Conservation (phyloP, 805 yeast species). For the Candida koratica region DNA sequence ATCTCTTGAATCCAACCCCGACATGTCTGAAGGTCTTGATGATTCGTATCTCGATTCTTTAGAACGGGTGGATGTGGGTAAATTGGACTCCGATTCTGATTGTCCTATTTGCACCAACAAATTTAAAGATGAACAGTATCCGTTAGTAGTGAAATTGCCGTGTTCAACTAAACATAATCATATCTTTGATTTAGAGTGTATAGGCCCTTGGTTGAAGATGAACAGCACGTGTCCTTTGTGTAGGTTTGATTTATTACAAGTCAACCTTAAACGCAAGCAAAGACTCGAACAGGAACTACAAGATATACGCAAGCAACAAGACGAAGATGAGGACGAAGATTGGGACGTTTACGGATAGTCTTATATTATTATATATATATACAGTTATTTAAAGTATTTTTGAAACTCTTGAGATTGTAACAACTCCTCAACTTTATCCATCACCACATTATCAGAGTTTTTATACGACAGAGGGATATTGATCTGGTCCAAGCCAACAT, state of each 20-base stretch:
- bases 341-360: slow-evolving; percentile 71
- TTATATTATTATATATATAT: slow-evolving; percentile 1
- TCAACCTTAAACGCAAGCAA: slow-evolving; percentile 24
- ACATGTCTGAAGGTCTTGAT: slow-evolving; percentile 48
- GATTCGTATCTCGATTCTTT: slow-evolving; percentile 71
- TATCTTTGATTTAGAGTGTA: slow-evolving; percentile 82
- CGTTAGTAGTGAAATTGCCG: slow-evolving; percentile 71
- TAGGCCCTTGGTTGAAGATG: slow-evolving; percentile 80
- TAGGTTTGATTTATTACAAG: slow-evolving; percentile 60
- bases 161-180: slow-evolving; percentile 54
- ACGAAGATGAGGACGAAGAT: slow-evolving; percentile 59
- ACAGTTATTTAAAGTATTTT: slow-evolving; percentile 38
- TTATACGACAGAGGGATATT: slow-evolving; percentile 32
- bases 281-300: slow-evolving; percentile 33
- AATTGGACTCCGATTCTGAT: slow-evolving; percentile 47
- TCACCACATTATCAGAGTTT: slow-evolving; percentile 45
- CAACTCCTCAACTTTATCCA: slow-evolving; percentile 65
- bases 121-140: slow-evolving; percentile 69
- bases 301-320: slow-evolving; percentile 40
- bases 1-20: slow-evolving; percentile 16
- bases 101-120: slow-evolving; percentile 84
- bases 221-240: slow-evolving; percentile 84
- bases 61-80: slow-evolving; percentile 53
- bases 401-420: slow-evolving; percentile 69
- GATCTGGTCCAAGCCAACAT: slow-evolving; percentile 23